Conservation (phyloP, 768 basidiomycete genomes). For the Tricholomella constricta region DNA sequence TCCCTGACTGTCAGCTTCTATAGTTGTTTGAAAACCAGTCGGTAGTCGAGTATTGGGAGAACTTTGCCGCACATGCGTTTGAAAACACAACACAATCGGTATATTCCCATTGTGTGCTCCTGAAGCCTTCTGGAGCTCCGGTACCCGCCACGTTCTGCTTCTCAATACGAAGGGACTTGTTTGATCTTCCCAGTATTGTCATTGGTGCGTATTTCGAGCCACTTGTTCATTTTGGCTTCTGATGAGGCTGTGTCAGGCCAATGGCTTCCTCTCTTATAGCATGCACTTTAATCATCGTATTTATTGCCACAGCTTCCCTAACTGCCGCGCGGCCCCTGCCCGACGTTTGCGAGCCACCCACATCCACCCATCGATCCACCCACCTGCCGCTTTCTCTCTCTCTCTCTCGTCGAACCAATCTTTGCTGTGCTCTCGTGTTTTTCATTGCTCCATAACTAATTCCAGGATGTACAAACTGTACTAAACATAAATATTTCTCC, state of each 20-base stretch:
- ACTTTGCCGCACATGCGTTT: conserved; percentile 95
- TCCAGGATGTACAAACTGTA: conserved; percentile 10
- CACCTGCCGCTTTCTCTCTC: neutral
- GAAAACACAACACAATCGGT: conserved; percentile 97
- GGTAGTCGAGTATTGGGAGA: conserved; percentile 95
- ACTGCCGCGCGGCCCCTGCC: conserved; percentile 5
- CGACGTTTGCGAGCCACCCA: too few species aligned
- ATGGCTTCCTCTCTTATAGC: conserved; percentile 81
- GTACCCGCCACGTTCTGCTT: conserved; percentile 95
- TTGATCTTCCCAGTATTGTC: conserved; percentile 86
- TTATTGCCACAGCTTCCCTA: conserved; percentile 11
- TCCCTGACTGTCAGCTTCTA: conserved; percentile 12
- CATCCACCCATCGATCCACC: neutral
- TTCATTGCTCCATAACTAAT: conserved; percentile 9
- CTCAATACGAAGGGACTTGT: conserved; percentile 90
- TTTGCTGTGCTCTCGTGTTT: conserved; percentile 16
- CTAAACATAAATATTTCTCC: conserved; percentile 4
- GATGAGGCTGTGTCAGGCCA: conserved; percentile 53
- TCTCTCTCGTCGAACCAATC: neutral
- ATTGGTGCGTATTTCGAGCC: conserved; percentile 57
- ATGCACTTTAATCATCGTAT: conserved; percentile 14
- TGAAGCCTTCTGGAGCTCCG: conserved; percentile 82
- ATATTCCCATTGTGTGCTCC: conserved; percentile 87
- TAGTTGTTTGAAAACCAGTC: conserved; percentile 96
- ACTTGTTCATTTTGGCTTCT: conserved; percentile 2